phyloP scores from a whole-genome alignment of 176 grass and related monocot species.

The Raddia distichophylla region DNA sequence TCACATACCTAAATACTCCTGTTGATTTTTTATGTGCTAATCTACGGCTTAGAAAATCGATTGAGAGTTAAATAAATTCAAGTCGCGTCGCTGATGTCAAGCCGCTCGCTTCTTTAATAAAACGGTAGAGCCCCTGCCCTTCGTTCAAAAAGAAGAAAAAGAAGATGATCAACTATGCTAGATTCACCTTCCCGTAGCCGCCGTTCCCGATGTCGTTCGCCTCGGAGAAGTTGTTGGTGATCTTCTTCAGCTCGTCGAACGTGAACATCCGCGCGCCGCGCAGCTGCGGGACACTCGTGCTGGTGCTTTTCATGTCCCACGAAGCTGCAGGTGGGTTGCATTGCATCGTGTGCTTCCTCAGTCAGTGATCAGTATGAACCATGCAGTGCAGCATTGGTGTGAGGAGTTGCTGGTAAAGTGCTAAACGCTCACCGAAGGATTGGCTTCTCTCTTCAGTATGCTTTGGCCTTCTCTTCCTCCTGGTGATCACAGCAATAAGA shows the following conservation, averaged over 20 bases:
- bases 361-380: not conserved
- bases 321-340: slow-evolving; percentile 46
- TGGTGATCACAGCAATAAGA: slow-evolving; percentile 39
- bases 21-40: no score
- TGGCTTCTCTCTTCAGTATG: slow-evolving; percentile 51
- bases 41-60: no score
- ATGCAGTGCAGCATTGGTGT: not conserved
- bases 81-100: no score
- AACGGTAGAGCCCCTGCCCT: no score
- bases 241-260: slow-evolving; percentile 73
- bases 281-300: slow-evolving; percentile 59
- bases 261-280: slow-evolving; percentile 67
- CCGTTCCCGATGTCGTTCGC: slow-evolving; percentile 63
- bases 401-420: not conserved
- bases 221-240: slow-evolving; percentile 70
- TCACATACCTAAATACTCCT: no score
- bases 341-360: not conserved
- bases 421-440: slow-evolving; percentile 59
- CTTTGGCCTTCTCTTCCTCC: slow-evolving; percentile 39
- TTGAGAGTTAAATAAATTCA: no score
- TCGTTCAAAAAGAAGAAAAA: no score
- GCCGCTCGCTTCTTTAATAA: no score
- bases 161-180: no score
- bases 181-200: slow-evolving; percentile 72
- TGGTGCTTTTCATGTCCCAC: slow-evolving; percentile 70